phyloP scores from a whole-genome alignment of 2,329 filamentous ascomycete species.

The Talaromyces sp. region DNA sequence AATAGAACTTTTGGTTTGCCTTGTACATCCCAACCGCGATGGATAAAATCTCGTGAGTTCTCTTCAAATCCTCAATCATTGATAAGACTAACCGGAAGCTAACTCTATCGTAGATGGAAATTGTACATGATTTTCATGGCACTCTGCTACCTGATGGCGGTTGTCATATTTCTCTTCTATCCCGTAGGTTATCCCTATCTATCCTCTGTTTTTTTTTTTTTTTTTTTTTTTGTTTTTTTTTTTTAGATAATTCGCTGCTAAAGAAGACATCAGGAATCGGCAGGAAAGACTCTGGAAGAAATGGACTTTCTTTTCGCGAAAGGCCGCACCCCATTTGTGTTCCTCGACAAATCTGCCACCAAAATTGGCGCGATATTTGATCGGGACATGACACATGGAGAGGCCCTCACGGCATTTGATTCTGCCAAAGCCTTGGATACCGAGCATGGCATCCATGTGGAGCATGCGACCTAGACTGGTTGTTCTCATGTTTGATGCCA shows the following conservation, averaged over 20 bases:
- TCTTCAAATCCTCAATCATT: not conserved
- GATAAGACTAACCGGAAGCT: no score
- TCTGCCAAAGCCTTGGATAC: not conserved
- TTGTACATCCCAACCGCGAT: constrained; percentile 21
- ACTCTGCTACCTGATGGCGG: constrained; percentile 17
- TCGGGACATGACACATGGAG: constrained; percentile 17
- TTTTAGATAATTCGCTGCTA: not conserved
- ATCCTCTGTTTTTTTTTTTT: no score
- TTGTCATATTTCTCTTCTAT: constrained; percentile 18
- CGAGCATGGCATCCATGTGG: not conserved
- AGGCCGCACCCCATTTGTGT: constrained; percentile 16
- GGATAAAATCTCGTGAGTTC: constrained; percentile 17
- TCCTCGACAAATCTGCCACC: constrained; percentile 15
- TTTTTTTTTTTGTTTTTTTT: no score
- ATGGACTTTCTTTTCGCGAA: constrained; percentile 18
- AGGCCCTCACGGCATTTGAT: constrained; percentile 19
- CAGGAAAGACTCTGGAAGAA: constrained; percentile 18
- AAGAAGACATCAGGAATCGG: constrained; percentile 14
- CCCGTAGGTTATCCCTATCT: constrained; percentile 11
- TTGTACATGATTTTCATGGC: constrained; percentile 20
- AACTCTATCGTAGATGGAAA: constrained; percentile 14
- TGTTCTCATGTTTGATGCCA: not conserved
- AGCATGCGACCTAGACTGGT: not conserved
- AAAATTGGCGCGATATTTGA: constrained; percentile 20
- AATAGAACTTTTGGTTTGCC: constrained; percentile 21